Percentiles rank a stretch among this genome's conserved stretches.
These are phyloP conservation scores for Heliamphora exappendiculata DNA, from an alignment of 148 eudicot species.

Conservation along the genomic window DNA sequence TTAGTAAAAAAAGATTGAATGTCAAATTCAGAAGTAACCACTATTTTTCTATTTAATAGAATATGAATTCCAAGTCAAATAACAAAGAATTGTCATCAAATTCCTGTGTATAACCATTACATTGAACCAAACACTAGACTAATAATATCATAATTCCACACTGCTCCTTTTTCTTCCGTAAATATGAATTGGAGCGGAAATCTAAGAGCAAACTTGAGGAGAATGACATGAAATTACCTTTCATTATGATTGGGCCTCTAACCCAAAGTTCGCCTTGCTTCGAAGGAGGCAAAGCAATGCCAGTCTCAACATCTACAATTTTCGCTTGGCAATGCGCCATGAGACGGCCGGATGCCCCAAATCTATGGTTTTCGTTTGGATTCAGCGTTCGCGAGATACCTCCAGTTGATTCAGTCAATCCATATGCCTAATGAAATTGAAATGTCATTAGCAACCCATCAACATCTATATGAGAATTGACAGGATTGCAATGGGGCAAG, in stretches of 20 bases:
- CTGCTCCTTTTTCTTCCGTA: too few species aligned
- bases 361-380: background rate
- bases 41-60: background rate
- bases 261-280: conserved; percentile 16
- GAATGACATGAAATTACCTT: background rate
- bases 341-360: conserved; percentile 7
- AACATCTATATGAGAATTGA: too few species aligned
- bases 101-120: too few species aligned
- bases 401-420: conserved; percentile 16
- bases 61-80: background rate
- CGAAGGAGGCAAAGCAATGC: conserved; percentile 5
- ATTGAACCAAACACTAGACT: too few species aligned
- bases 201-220: background rate
- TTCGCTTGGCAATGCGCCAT: conserved; percentile 7
- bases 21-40: too few species aligned
- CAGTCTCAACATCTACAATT: conserved; percentile 6
- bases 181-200: too few species aligned
- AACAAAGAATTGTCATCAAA: background rate
- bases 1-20: too few species aligned
- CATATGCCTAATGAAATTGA: conserved; percentile 26
- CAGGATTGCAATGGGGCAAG: too few species aligned
- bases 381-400: background rate
- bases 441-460: too few species aligned
- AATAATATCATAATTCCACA: too few species aligned
- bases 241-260: conserved; percentile 7